Percentiles rank a stretch among this genome's conserved stretches.
phyloP scores from a whole-genome alignment of 192 early-diverging fungal genomes.

The Entomortierella beljakovae region DNA sequence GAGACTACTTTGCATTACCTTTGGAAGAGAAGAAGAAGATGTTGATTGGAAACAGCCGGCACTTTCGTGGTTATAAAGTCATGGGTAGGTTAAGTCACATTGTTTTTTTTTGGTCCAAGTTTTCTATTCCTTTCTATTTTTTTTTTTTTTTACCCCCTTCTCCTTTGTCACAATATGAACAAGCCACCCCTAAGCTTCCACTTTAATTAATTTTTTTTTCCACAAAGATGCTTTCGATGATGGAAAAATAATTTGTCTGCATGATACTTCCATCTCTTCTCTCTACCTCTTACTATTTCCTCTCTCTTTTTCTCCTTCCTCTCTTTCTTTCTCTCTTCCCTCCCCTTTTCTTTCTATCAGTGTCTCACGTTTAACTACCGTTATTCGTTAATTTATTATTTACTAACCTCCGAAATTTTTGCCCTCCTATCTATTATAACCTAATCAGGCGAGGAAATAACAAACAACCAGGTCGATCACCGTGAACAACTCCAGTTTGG shows the following conservation, averaged over 20 bases:
- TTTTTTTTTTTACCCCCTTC: background rate
- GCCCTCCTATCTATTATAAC: background rate
- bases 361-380: background rate
- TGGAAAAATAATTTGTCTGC: no score
- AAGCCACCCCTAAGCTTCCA: background rate
- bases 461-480: constrained; percentile 58
- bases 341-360: background rate
- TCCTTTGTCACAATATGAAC: no score
- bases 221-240: no score
- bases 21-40: constrained; percentile 66
- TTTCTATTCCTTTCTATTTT: background rate
- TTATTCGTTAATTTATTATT: constrained; percentile 1
- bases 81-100: constrained; percentile 46
- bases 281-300: no score
- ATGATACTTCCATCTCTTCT: no score
- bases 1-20: constrained; percentile 65
- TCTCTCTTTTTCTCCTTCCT: background rate
- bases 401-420: background rate
- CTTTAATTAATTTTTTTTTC: no score
- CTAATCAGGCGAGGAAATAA: constrained; percentile 59
- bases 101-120: no score
- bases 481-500: constrained; percentile 72
- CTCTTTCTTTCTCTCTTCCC: background rate
- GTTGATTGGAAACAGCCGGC: constrained; percentile 64
- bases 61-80: constrained; percentile 69